Evolutionary conservation across 345 rosid genomes (phyloP).

Genomic region (Toxicodendron radicans): DNA sequence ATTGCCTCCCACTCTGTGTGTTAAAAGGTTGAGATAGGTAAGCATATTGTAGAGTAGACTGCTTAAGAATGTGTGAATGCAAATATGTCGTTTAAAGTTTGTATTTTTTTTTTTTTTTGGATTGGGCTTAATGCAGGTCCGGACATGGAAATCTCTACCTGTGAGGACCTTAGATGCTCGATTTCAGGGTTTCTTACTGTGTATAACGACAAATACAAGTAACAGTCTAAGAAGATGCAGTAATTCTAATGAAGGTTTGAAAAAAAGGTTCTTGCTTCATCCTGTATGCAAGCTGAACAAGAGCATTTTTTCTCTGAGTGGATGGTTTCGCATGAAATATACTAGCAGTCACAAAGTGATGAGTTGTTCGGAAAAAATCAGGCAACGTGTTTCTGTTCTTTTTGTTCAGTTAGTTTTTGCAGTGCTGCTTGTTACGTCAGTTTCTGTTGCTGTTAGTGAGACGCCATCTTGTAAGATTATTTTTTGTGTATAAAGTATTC

Average conservation of each 20-base stretch:
- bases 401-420: constrained; percentile 47
- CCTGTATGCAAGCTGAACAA: constrained; percentile 11
- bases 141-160: constrained; percentile 34
- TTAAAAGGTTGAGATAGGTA: background rate
- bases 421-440: constrained; percentile 56
- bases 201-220: constrained; percentile 10
- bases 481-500: constrained; percentile 15
- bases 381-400: constrained; percentile 40
- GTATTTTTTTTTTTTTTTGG: background rate
- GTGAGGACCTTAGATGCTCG: constrained; percentile 29
- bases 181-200: constrained; percentile 23
- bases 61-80: background rate
- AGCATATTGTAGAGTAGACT: background rate
- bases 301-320: constrained; percentile 20
- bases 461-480: constrained; percentile 63
- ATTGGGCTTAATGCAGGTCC: constrained; percentile 33
- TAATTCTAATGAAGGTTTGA: constrained; percentile 10
- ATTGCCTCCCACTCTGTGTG: background rate
- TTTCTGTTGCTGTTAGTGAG: constrained; percentile 49
- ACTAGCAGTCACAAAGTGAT: constrained; percentile 18
- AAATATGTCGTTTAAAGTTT: background rate
- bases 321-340: constrained; percentile 27
- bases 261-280: constrained; percentile 7
- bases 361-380: constrained; percentile 35
- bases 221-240: constrained; percentile 22